Percentiles rank a stretch among this genome's conserved stretches.
Conservation (phyloP, 192 early-diverging fungal genomes). For the Irineochytrium annulatum region DNA sequence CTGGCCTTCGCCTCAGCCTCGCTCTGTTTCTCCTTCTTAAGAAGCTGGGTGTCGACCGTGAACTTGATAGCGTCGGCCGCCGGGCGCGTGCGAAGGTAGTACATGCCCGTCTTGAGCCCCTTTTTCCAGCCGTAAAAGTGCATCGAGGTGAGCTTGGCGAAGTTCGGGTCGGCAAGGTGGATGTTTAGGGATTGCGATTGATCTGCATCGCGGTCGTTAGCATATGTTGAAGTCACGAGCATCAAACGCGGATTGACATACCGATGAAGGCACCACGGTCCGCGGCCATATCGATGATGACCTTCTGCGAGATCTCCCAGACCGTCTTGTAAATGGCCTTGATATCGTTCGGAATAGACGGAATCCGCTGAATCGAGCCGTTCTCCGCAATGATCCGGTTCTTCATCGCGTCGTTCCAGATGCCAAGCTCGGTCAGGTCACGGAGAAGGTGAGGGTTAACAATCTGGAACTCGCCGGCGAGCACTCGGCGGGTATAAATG, state of each 20-base stretch:
- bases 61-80: conserved; percentile 98
- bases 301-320: conserved; percentile 88
- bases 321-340: conserved; percentile 97
- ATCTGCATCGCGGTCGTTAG: conserved; percentile 59
- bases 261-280: conserved; percentile 94
- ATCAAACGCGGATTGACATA: conserved; percentile 15
- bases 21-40: conserved; percentile 38
- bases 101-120: conserved; percentile 99
- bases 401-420: conserved; percentile 94
- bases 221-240: not conserved
- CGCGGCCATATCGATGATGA: conserved; percentile 93
- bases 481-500: conserved; percentile 92
- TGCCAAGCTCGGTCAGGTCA: conserved; percentile 84
- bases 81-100: conserved; percentile 94
- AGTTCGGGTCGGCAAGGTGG: conserved; percentile 90
- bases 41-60: conserved; percentile 77
- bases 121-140: conserved; percentile 98
- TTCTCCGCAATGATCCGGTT: conserved; percentile 90
- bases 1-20: conserved; percentile 49
- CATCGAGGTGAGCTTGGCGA: conserved; percentile 93
- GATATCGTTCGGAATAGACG: conserved; percentile 74
- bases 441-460: conserved; percentile 95
- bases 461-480: conserved; percentile 97
- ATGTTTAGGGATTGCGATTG: conserved; percentile 96
- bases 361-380: conserved; percentile 79